phyloP scores from a whole-genome alignment of 2,329 filamentous ascomycete species.

The Leptographium radiaticola region DNA sequence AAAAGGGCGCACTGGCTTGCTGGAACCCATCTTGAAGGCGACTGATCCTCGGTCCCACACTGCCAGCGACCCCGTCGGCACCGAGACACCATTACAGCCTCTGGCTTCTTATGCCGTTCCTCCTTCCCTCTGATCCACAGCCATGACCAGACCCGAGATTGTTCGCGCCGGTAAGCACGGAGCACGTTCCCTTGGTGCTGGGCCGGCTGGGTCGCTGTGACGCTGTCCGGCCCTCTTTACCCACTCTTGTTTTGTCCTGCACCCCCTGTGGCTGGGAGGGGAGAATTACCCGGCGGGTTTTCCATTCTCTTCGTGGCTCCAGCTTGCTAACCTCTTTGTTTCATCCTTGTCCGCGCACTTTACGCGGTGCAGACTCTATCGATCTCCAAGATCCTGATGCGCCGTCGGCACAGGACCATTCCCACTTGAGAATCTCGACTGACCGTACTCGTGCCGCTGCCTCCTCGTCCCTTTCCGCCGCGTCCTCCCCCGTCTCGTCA shows the following conservation, averaged over 20 bases:
- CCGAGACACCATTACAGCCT: not conserved
- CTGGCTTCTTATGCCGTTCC: constrained; percentile 15
- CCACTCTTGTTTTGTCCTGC: not conserved
- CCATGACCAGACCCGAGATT: constrained; percentile 46
- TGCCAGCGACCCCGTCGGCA: no score
- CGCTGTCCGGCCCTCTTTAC: not conserved
- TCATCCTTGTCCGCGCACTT: constrained; percentile 7
- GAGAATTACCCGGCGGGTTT: not conserved
- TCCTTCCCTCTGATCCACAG: constrained; percentile 22
- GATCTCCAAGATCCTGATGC: constrained; percentile 78
- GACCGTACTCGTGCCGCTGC: no score
- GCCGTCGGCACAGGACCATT: constrained; percentile 76
- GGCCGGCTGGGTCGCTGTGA: not conserved
- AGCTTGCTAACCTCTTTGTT: constrained; percentile 12
- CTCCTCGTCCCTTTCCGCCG: constrained; percentile 17
- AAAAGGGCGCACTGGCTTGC: no score
- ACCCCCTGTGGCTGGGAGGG: constrained; percentile 2
- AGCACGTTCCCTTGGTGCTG: not conserved
- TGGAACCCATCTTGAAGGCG: no score
- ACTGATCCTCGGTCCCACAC: no score
- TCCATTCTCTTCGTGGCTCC: constrained; percentile 5
- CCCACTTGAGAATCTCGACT: constrained; percentile 30
- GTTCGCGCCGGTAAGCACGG: constrained; percentile 43
- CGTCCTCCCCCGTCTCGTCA: constrained; percentile 34
- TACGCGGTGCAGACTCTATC: constrained; percentile 59